Evolutionary conservation across 1,139 yeast genomes (phyloP).

Genomic region (Yamadazyma sp.): DNA sequence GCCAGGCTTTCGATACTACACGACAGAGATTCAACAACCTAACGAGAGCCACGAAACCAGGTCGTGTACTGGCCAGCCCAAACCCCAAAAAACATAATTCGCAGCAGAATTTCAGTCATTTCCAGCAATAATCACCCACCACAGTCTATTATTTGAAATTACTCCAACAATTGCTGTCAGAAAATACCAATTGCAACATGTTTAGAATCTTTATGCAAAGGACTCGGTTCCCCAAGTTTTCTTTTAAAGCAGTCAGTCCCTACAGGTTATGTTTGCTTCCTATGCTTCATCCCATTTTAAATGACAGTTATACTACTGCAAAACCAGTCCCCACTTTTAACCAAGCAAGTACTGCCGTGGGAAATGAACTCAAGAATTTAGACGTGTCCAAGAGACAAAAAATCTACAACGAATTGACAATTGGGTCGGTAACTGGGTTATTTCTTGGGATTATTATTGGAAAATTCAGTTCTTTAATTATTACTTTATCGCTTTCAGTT

Average conservation of each 20-base stretch:
- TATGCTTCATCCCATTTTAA: constrained; percentile 9
- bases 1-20: constrained; percentile 18
- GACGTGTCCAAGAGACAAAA: constrained; percentile 9
- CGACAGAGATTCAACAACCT: no score
- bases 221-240: constrained; percentile 15
- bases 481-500: constrained; percentile 50
- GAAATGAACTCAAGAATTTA: constrained; percentile 1
- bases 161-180: background rate
- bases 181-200: constrained; percentile 8
- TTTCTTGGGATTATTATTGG: constrained; percentile 64
- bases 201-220: constrained; percentile 14
- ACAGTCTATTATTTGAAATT: no score
- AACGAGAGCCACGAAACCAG: no score
- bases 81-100: no score
- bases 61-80: no score
- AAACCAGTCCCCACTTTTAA: background rate
- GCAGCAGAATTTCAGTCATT: no score
- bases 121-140: no score
- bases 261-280: constrained; percentile 10
- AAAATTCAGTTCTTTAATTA: constrained; percentile 60
- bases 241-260: constrained; percentile 7
- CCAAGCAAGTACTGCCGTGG: background rate
- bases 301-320: constrained; percentile 6
- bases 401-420: constrained; percentile 62
- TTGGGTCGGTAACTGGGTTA: constrained; percentile 69